phyloP scores from a whole-genome alignment of 140 eudicot genomes.

The Anethum foeniculum region DNA sequence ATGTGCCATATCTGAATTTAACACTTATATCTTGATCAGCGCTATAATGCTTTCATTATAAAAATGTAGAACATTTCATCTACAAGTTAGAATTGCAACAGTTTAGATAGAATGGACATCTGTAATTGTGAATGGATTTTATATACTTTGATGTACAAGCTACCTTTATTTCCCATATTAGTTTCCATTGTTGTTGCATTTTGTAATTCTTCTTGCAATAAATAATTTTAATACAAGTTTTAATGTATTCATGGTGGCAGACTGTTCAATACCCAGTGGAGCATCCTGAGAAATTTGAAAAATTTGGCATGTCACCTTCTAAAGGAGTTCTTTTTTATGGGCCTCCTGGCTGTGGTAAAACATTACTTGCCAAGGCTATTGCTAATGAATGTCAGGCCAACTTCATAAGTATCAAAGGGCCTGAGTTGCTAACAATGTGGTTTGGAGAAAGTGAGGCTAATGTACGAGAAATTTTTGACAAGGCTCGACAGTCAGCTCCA shows the following conservation, averaged over 20 bases:
- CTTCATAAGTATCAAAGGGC: constrained; percentile 75
- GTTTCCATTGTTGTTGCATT: not conserved
- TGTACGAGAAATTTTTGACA: constrained; percentile 45
- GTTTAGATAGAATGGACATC: not conserved
- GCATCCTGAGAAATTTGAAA: constrained; percentile 82
- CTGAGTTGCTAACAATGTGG: constrained; percentile 52
- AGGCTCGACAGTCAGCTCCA: constrained; percentile 50
- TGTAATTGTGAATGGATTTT: not conserved
- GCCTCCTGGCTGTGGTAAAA: constrained; percentile 88
- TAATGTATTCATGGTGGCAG: constrained; percentile 24
- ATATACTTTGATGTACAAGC: not conserved
- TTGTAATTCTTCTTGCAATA: not conserved
- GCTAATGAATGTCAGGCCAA: constrained; percentile 87
- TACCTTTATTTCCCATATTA: not conserved
- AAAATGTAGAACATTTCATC: not conserved
- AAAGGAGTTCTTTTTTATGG: constrained; percentile 83
- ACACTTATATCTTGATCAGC: not conserved
- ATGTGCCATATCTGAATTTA: not conserved
- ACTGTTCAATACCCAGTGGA: constrained; percentile 87
- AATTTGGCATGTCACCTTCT: constrained; percentile 81
- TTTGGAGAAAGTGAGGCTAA: constrained; percentile 59
- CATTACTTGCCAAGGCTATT: constrained; percentile 76
- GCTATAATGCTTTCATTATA: not conserved
- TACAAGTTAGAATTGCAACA: not conserved
- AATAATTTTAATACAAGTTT: not conserved